These are phyloP conservation scores for Papilionanthe hybrid DNA, from an alignment of 116 monocot genomes.

Conservation along the genomic window DNA sequence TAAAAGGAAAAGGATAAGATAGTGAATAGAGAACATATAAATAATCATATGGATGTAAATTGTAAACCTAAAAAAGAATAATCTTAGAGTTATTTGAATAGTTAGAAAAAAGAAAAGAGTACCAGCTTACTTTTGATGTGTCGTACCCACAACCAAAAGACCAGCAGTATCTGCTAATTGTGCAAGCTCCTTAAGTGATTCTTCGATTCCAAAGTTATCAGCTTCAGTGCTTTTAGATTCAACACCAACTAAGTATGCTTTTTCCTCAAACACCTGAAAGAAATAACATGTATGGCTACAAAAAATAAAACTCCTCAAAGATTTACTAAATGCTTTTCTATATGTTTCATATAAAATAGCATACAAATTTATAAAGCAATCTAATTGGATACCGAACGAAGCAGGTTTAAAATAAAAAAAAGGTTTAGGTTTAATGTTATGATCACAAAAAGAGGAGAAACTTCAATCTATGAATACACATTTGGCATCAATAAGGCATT, in stretches of 20 bases:
- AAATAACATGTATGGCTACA: not conserved
- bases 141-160: constrained; percentile 82
- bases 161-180: constrained; percentile 97
- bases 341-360: not conserved
- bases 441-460: not conserved
- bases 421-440: not conserved
- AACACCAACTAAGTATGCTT: constrained; percentile 85
- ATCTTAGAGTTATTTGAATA: not conserved
- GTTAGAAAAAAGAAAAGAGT: not conserved
- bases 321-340: not conserved
- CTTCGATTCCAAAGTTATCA: constrained; percentile 61
- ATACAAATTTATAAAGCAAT: not conserved
- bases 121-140: constrained; percentile 70
- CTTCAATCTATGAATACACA: too few species aligned
- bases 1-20: not conserved
- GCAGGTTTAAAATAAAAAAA: too few species aligned
- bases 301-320: not conserved
- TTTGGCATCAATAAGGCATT: too few species aligned
- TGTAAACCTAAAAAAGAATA: not conserved
- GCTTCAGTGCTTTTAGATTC: constrained; percentile 55
- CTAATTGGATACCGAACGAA: not conserved
- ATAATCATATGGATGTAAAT: not conserved
- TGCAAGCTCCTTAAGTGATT: constrained; percentile 86
- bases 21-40: not conserved
- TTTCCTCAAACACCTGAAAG: constrained; percentile 77